Conservation (phyloP, 2,329 filamentous ascomycete genomes). For the Stachybotrys elegans region DNA sequence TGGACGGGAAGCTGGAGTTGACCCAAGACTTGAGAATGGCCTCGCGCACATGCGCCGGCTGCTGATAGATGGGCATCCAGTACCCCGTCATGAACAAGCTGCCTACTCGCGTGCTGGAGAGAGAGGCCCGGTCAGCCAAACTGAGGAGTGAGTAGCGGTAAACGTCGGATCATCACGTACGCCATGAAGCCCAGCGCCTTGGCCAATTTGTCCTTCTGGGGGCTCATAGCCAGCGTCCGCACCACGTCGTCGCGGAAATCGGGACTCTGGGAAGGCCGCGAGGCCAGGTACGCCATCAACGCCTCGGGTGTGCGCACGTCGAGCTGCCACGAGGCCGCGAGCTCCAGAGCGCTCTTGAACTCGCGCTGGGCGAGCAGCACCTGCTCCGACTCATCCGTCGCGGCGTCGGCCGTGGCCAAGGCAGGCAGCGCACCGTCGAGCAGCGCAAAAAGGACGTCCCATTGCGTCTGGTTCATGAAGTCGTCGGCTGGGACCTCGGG, state of each 20-base stretch:
- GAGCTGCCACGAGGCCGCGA: constrained; percentile 28
- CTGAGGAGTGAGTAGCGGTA: background rate
- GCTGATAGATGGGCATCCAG: constrained; percentile 54
- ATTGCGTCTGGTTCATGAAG: constrained; percentile 44
- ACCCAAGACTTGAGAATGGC: constrained; percentile 59
- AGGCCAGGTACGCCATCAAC: constrained; percentile 47
- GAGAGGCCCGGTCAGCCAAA: constrained; percentile 4
- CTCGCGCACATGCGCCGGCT: constrained; percentile 56
- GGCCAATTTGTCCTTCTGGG: constrained; percentile 32
- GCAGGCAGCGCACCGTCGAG: constrained; percentile 58
- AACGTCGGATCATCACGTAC: constrained; percentile 28
- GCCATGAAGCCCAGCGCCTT: constrained; percentile 33
- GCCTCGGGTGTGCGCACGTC: constrained; percentile 34
- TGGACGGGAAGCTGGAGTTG: constrained; percentile 47
- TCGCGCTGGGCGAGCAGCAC: constrained; percentile 43
- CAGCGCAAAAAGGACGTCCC: constrained; percentile 48
- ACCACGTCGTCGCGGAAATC: constrained; percentile 46
- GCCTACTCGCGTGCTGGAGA: constrained; percentile 54
- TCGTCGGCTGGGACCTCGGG: constrained; percentile 20
- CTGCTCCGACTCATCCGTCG: constrained; percentile 33
- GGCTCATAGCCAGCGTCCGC: constrained; percentile 32
- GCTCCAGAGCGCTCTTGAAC: constrained; percentile 40
- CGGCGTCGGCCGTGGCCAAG: constrained; percentile 38
- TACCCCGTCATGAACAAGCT: constrained; percentile 65
- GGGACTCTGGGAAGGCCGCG: constrained; percentile 45